Conservation (phyloP, 1,284 basidiomycete genomes). For the Microbotryum intermedium region DNA sequence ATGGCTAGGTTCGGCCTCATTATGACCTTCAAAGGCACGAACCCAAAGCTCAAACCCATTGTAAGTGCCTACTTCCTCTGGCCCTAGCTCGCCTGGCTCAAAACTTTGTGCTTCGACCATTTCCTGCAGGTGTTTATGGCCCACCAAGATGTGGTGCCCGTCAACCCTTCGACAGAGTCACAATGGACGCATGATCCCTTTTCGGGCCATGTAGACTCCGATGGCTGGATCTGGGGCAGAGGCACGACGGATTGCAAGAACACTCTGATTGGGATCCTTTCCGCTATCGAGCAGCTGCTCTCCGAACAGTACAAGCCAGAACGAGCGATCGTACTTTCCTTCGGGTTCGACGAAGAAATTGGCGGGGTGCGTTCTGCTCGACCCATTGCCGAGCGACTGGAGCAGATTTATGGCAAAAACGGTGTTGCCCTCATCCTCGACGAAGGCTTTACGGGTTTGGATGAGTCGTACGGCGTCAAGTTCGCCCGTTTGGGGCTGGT, state of each 20-base stretch:
- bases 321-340: constrained; percentile 51
- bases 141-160: constrained; percentile 41
- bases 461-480: constrained; percentile 35
- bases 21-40: constrained; percentile 44
- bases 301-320: constrained; percentile 43
- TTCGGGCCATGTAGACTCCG: constrained; percentile 42
- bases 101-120: not conserved
- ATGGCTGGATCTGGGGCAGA: constrained; percentile 48
- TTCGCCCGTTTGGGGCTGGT: constrained; percentile 43
- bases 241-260: constrained; percentile 45
- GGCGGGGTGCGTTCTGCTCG: constrained; percentile 54
- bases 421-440: constrained; percentile 53
- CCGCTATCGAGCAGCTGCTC: constrained; percentile 45
- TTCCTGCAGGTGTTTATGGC: constrained; percentile 40
- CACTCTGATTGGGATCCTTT: constrained; percentile 41
- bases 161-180: constrained; percentile 43
- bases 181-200: constrained; percentile 48
- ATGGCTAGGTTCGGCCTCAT: constrained; percentile 43
- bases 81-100: not conserved
- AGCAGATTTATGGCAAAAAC: constrained; percentile 51
- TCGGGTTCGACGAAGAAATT: constrained; percentile 64
- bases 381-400: constrained; percentile 46
- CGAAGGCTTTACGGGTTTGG: constrained; percentile 42
- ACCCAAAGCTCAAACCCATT: constrained; percentile 39
- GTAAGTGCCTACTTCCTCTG: constrained; percentile 1